phyloP scores from a whole-genome alignment of 2,329 filamentous ascomycete genomes.

The Bipolaris cookei region DNA sequence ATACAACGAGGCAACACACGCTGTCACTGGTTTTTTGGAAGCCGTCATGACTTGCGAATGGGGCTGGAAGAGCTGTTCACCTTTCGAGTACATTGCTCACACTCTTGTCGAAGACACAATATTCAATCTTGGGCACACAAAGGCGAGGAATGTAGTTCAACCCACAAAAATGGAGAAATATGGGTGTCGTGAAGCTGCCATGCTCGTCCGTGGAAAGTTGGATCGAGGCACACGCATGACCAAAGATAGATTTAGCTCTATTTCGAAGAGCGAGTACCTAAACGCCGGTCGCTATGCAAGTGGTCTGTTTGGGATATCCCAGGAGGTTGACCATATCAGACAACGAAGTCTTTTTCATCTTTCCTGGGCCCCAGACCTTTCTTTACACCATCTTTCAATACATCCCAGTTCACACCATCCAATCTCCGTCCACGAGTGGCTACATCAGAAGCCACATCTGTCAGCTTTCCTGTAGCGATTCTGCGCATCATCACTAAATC shows the following conservation, averaged over 20 bases:
- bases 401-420: constrained; percentile 61
- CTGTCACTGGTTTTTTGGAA: not conserved
- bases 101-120: not conserved
- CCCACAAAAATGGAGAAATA: not conserved
- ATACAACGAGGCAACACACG: not conserved
- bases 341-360: constrained; percentile 29
- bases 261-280: not conserved
- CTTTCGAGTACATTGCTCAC: not conserved
- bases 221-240: not conserved
- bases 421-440: constrained; percentile 52
- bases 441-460: constrained; percentile 49
- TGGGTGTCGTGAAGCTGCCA: not conserved
- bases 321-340: constrained; percentile 9
- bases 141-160: not conserved
- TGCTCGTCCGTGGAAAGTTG: not conserved
- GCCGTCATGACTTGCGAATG: not conserved
- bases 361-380: constrained; percentile 46
- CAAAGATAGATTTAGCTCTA: not conserved
- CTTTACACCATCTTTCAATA: constrained; percentile 45
- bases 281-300: constrained; percentile 4
- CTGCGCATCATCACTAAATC: constrained; percentile 77
- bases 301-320: not conserved
- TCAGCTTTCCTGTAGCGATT: constrained; percentile 69
- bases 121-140: not conserved
- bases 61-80: too few relatives aligned